These are phyloP conservation scores for Colletotrichum costaricense DNA, from an alignment of 2,329 filamentous ascomycete genomes.

Conservation along the genomic window DNA sequence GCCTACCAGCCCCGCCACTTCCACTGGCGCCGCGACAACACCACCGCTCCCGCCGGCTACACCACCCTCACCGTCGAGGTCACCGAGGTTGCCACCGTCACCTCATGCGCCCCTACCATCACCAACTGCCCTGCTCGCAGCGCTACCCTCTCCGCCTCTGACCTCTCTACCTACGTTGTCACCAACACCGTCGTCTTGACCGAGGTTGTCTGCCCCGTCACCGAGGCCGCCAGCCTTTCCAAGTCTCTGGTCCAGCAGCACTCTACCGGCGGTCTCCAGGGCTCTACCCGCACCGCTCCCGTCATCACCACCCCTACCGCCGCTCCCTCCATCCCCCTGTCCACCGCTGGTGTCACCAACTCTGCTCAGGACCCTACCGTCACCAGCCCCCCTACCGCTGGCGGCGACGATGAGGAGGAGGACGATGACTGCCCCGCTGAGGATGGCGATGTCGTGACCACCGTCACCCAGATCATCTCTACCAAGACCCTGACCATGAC, in stretches of 20 bases:
- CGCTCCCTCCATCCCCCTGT: constrained; percentile 39
- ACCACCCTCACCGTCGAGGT: constrained; percentile 62
- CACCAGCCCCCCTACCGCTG: constrained; percentile 19
- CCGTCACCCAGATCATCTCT: constrained; percentile 44
- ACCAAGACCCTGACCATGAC: constrained; percentile 49
- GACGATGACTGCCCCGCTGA: constrained; percentile 34
- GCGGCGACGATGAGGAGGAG: constrained; percentile 24
- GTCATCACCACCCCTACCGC: constrained; percentile 40
- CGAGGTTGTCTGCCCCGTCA: constrained; percentile 58
- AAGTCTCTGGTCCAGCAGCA: constrained; percentile 51
- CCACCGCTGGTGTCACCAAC: constrained; percentile 49
- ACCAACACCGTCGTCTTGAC: constrained; percentile 54
- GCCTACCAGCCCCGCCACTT: constrained; percentile 51
- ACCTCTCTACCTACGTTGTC: constrained; percentile 47
- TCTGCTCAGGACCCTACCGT: constrained; percentile 36
- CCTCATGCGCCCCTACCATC: constrained; percentile 66
- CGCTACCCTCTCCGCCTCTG: constrained; percentile 48
- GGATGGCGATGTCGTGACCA: constrained; percentile 33
- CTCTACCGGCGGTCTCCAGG: constrained; percentile 50
- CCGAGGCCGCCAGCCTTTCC: constrained; percentile 53
- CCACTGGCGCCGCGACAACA: constrained; percentile 39
- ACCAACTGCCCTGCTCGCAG: constrained; percentile 64
- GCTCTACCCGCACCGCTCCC: constrained; percentile 47
- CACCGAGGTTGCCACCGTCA: constrained; percentile 68
- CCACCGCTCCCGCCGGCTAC: constrained; percentile 38